Percentiles rank a stretch among this genome's conserved stretches.
phyloP scores from a whole-genome alignment of 1,284 basidiomycete genomes.

The Mycena sp. region DNA sequence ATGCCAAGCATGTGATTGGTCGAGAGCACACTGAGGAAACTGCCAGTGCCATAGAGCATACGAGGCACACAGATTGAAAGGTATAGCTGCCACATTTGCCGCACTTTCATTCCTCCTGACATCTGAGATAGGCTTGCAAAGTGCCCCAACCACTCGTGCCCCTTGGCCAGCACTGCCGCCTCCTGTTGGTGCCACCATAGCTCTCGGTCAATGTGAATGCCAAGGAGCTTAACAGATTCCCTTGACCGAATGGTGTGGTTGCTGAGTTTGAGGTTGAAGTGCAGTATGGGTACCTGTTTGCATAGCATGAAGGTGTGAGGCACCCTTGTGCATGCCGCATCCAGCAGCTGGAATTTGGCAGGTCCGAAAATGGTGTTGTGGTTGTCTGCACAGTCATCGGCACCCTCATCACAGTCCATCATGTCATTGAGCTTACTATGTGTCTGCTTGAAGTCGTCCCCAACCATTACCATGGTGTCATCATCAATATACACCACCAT shows the following conservation, averaged over 20 bases:
- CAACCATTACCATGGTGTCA: neutral
- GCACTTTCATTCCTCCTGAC: slow-evolving; percentile 25
- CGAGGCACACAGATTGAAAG: slow-evolving; percentile 28
- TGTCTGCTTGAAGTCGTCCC: neutral
- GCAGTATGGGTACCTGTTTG: neutral
- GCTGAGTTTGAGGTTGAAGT: neutral
- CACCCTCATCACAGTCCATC: neutral
- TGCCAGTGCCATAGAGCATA: slow-evolving; percentile 34
- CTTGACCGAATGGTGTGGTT: slow-evolving; percentile 1
- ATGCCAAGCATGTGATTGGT: neutral
- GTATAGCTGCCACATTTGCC: slow-evolving; percentile 33
- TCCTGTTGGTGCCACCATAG: slow-evolving; percentile 32
- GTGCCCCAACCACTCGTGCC: slow-evolving; percentile 33
- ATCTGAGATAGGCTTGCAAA: slow-evolving; percentile 29
- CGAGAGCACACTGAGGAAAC: slow-evolving; percentile 9
- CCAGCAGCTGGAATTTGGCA: slow-evolving; percentile 14
- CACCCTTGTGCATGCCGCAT: neutral
- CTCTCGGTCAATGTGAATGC: slow-evolving; percentile 27
- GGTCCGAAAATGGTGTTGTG: slow-evolving; percentile 17
- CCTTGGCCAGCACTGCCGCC: slow-evolving; percentile 28
- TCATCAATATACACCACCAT: neutral
- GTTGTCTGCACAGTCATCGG: neutral
- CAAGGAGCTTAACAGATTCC: slow-evolving; percentile 1
- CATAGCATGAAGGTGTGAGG: neutral
- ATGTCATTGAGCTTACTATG: neutral